Base-by-base conservation (phyloP, 306 rosid genomes). In the Castanopsis chinensis region DNA sequence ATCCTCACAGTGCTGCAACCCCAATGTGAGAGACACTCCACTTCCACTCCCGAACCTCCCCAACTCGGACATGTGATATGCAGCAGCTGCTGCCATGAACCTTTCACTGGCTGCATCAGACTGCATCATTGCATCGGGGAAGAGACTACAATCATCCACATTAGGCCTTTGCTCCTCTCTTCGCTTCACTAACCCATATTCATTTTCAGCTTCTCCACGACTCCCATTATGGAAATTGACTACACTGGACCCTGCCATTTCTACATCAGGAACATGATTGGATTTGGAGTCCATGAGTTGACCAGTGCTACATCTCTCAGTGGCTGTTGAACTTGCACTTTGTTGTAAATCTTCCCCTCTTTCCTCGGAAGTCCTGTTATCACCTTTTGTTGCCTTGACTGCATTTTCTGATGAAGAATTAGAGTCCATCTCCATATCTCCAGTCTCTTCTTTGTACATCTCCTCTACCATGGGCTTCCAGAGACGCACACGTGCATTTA, bases 401-500 rank as follows among this genome's bases (percentile, higher is more conserved):
- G 85, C 87, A 74, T 83, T 88, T 75, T 92, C 97, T 65, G 93
- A 86, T 21, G 91, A 90, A 79, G 91, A 90, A 76, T 79, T 90
- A 53, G 95, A 85, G 80, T 90, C 90, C 82, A 90, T 80, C 67
- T 82, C 97, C 8, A 82, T 88, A 74, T 84, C 90, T 35, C 89
- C 89, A 70, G 33, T 75, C 85, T 92, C 97, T 86, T 89, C 93
- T 80, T 92, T 92, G 93, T 92, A 87, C 93, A 92, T 92, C 76
- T 90, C 95, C 86, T 92, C 97, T 37, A 90, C 92, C 95, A 92
- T 92, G 76, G 97, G 97, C 78, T 92, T 92, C 97, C 97, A 92
- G 27, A 92, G 92, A 70, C 95, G 97, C 71, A 92, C 97, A 2
- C 97, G 82, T 4, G 97, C 97, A 80, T 92, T 92, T 83, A 92